phyloP scores from a whole-genome alignment of 495 filamentous ascomycete species.

The Apodospora peruviana region DNA sequence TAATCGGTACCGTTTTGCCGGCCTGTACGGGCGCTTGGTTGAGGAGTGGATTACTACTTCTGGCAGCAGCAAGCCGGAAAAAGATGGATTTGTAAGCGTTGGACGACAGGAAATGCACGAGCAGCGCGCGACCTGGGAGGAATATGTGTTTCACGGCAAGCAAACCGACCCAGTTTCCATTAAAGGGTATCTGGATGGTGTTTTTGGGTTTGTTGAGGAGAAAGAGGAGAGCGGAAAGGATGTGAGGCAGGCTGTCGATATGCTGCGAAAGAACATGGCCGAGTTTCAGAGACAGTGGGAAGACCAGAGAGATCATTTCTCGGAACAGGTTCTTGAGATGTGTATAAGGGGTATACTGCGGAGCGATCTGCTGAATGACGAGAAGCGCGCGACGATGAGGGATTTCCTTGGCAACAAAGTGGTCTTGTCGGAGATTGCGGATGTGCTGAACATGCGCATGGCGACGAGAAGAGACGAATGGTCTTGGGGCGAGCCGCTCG shows the following conservation, averaged over 20 bases:
- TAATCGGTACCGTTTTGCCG: slow-evolving; percentile 51
- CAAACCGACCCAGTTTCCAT: slow-evolving; percentile 30
- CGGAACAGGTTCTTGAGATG: slow-evolving; percentile 9
- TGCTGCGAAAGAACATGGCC: slow-evolving; percentile 1
- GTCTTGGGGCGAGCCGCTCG: slow-evolving; percentile 43
- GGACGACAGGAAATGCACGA: slow-evolving; percentile 31
- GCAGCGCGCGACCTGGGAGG: slow-evolving; percentile 53
- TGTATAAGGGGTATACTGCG: slow-evolving; percentile 48
- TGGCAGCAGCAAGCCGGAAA: slow-evolving; percentile 1
- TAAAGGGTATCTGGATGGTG: slow-evolving; percentile 42
- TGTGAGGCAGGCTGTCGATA: slow-evolving; percentile 4
- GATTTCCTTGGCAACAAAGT: slow-evolving; percentile 54
- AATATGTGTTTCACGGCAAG: slow-evolving; percentile 32
- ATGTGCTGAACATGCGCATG: slow-evolving; percentile 66
- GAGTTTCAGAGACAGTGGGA: slow-evolving; percentile 13
- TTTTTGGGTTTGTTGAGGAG: too few species aligned
- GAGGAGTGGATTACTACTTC: slow-evolving; percentile 51
- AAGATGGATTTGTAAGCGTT: slow-evolving; percentile 9
- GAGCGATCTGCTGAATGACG: slow-evolving; percentile 53
- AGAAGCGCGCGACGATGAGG: slow-evolving; percentile 51
- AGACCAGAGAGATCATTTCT: slow-evolving; percentile 17
- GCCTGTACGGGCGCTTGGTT: slow-evolving; percentile 56
- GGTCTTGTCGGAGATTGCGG: slow-evolving; percentile 56
- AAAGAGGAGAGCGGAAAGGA: slow-evolving; percentile 20
- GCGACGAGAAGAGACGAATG: slow-evolving; percentile 51